Percentiles rank a stretch among this genome's conserved stretches.
Evolutionary conservation across 805 yeast genomes (phyloP).

Genomic region (Schwanniomyces pseudopolymorphus): DNA sequence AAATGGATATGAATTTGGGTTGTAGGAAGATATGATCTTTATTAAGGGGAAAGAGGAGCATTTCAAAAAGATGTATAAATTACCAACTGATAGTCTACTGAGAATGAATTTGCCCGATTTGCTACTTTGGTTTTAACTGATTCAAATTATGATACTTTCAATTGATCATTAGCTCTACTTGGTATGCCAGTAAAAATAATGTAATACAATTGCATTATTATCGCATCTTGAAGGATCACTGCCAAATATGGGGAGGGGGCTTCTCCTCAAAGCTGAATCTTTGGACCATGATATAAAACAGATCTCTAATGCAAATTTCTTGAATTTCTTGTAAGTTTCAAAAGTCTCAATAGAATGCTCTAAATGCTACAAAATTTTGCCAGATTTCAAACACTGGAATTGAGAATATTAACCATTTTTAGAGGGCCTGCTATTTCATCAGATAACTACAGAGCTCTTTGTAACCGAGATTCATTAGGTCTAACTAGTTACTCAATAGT

Average conservation of each 20-base stretch:
- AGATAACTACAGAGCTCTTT: conserved; percentile 41
- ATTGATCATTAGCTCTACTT: conserved; percentile 50
- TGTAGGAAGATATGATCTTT: conserved; percentile 45
- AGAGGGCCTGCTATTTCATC: conserved; percentile 54
- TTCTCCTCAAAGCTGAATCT: conserved; percentile 24
- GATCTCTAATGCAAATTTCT: conserved; percentile 73
- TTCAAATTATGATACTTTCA: conserved; percentile 50
- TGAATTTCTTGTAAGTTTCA: conserved; percentile 66
- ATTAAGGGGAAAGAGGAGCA: conserved; percentile 56
- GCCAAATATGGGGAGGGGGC: conserved; percentile 33
- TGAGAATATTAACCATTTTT: conserved; percentile 70
- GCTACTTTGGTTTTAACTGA: conserved; percentile 47
- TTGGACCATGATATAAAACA: conserved; percentile 83
- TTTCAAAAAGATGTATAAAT: conserved; percentile 59
- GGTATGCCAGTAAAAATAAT: conserved; percentile 32
- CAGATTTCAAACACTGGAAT: conserved; percentile 67
- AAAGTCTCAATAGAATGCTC: conserved; percentile 63
- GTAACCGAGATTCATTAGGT: too few species aligned
- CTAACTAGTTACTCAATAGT: too few species aligned
- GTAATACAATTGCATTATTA: conserved; percentile 20
- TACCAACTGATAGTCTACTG: conserved; percentile 64
- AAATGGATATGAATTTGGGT: conserved; percentile 51
- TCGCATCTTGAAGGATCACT: conserved; percentile 38
- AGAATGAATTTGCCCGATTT: conserved; percentile 45
- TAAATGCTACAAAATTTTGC: conserved; percentile 74